Evolutionary conservation across 768 basidiomycete species (phyloP).

Genomic region (Tephrocybe rancida): DNA sequence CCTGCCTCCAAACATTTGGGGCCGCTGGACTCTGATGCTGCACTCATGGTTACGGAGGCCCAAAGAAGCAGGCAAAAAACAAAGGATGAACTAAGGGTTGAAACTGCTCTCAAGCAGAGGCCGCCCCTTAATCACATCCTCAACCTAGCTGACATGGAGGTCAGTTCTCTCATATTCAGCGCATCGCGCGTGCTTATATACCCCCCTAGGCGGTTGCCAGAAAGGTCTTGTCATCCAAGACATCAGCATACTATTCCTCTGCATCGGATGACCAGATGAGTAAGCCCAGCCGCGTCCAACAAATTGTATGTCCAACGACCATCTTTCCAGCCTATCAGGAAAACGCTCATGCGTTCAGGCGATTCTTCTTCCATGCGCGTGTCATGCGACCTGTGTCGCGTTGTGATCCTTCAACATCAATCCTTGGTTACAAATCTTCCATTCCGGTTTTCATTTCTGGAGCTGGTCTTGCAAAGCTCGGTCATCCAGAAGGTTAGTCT

Average conservation of each 20-base stretch:
- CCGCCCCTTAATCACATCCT: constrained; percentile 74
- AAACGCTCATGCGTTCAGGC: constrained; percentile 76
- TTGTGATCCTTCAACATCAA: constrained; percentile 71
- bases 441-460: constrained; percentile 86
- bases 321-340: constrained; percentile 53
- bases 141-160: constrained; percentile 84
- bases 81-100: constrained; percentile 70
- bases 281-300: constrained; percentile 37
- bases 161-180: constrained; percentile 25
- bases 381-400: constrained; percentile 69
- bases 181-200: not conserved
- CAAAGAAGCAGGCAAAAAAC: constrained; percentile 52
- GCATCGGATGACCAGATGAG: constrained; percentile 85
- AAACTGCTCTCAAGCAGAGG: constrained; percentile 57
- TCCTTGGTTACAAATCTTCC: constrained; percentile 69
- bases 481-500: constrained; percentile 72
- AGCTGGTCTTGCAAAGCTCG: constrained; percentile 82
- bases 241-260: constrained; percentile 83
- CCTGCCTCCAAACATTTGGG: constrained; percentile 76
- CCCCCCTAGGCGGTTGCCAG: constrained; percentile 69
- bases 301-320: constrained; percentile 18
- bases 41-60: constrained; percentile 35
- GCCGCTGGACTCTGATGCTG: constrained; percentile 50
- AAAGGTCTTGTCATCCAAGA: constrained; percentile 71
- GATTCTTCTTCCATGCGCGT: constrained; percentile 87